These are phyloP conservation scores for Capronia epimyces DNA, from an alignment of 2,329 filamentous ascomycete species.

Conservation along the genomic window DNA sequence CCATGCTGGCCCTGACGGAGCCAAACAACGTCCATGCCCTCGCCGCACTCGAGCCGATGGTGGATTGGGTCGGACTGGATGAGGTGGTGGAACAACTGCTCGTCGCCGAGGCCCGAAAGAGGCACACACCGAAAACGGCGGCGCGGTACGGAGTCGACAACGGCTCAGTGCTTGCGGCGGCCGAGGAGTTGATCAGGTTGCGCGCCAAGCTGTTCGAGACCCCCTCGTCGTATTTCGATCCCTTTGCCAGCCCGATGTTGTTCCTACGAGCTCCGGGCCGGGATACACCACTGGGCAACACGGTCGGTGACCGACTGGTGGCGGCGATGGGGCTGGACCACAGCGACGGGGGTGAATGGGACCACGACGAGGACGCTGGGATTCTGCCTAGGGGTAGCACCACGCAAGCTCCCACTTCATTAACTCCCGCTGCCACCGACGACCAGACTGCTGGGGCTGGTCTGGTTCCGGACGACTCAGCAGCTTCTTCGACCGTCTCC, in stretches of 20 bases:
- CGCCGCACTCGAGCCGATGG: constrained; percentile 31
- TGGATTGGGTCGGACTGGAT: constrained; percentile 36
- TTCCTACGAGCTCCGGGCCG: constrained; percentile 41
- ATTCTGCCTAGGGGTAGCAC: not conserved
- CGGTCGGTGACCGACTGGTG: constrained; percentile 10
- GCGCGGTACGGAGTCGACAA: constrained; percentile 18
- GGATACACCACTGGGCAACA: constrained; percentile 31
- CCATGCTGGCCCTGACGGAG: constrained; percentile 41
- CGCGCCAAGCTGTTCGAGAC: constrained; percentile 36
- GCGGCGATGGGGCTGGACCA: constrained; percentile 16
- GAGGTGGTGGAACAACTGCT: constrained; percentile 28
- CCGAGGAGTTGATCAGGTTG: constrained; percentile 31
- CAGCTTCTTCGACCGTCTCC: not conserved
- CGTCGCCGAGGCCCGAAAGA: constrained; percentile 11
- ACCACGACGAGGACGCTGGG: not conserved
- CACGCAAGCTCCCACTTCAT: too few species aligned
- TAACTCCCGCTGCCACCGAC: too few species aligned
- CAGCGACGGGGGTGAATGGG: constrained; percentile 2
- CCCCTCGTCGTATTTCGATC: constrained; percentile 38
- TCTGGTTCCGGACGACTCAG: not conserved
- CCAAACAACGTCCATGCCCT: constrained; percentile 36
- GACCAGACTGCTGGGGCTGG: too few species aligned
- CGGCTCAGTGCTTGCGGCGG: constrained; percentile 11
- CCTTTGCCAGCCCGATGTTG: constrained; percentile 41
- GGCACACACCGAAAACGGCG: constrained; percentile 18